These are phyloP conservation scores for Micractinium conductrix DNA, from an alignment of 139 green algal genomes.

Conservation along the genomic window DNA sequence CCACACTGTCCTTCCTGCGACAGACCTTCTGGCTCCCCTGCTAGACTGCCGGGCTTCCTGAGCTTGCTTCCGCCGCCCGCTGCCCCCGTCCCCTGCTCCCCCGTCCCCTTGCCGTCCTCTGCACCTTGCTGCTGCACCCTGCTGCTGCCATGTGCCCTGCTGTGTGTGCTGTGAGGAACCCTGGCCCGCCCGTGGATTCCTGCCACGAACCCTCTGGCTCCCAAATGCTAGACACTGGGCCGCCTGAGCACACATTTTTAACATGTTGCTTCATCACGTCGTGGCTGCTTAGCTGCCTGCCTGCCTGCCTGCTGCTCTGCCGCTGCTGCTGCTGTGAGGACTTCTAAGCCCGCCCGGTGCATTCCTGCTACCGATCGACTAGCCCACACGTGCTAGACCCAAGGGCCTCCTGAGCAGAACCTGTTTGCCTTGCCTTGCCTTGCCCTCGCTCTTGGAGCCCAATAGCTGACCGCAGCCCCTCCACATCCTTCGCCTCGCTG, in stretches of 20 bases:
- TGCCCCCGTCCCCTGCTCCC: background rate
- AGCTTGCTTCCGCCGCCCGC: background rate
- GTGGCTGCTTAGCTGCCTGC: too few relatives aligned
- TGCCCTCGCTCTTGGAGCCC: too few relatives aligned
- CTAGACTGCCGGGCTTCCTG: background rate
- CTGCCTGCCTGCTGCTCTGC: too few relatives aligned
- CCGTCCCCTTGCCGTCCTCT: background rate
- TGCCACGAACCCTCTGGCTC: constrained; percentile 14
- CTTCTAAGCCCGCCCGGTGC: too few relatives aligned
- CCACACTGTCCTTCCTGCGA: constrained; percentile 25
- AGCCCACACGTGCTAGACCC: too few relatives aligned
- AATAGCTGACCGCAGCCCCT: too few relatives aligned
- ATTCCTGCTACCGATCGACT: too few relatives aligned
- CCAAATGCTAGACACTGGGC: background rate
- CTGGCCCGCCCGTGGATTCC: background rate
- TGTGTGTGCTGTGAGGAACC: background rate
- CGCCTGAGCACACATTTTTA: background rate
- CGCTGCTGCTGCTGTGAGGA: background rate
- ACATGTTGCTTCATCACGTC: too few relatives aligned
- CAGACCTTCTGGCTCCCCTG: background rate
- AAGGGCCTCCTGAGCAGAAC: too few relatives aligned
- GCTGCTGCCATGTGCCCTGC: background rate
- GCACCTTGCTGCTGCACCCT: background rate
- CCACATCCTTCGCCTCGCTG: too few relatives aligned
- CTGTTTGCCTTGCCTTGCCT: too few relatives aligned